phyloP scores from a whole-genome alignment of 495 filamentous ascomycete genomes.

The Cercophora sp. region DNA sequence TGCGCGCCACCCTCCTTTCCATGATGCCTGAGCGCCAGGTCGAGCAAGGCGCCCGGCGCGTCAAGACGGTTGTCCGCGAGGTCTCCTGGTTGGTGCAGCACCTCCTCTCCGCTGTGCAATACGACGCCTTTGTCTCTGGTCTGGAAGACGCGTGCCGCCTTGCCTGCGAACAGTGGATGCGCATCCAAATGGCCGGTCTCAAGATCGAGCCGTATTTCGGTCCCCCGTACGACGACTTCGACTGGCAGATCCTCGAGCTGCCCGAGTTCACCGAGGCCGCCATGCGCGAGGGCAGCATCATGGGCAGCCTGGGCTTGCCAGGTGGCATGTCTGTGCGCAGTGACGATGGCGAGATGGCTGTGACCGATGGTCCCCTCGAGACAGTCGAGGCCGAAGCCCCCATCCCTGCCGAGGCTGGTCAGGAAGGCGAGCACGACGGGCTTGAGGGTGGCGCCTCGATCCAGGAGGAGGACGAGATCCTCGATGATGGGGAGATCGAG shows the following conservation, averaged over 20 bases:
- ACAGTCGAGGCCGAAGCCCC: slow-evolving; percentile 14
- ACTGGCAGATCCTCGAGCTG: slow-evolving; percentile 36
- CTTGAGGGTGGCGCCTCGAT: slow-evolving; percentile 5
- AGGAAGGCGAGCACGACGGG: neutral
- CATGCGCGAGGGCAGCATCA: slow-evolving; percentile 7
- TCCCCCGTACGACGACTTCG: slow-evolving; percentile 37
- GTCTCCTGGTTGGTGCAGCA: slow-evolving; percentile 38
- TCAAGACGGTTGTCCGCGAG: slow-evolving; percentile 35
- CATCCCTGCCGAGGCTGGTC: neutral
- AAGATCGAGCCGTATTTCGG: slow-evolving; percentile 40
- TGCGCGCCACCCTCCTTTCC: slow-evolving; percentile 26
- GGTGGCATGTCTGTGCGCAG: neutral
- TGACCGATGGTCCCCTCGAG: slow-evolving; percentile 20
- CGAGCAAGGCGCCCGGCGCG: slow-evolving; percentile 27
- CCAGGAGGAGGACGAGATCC: slow-evolving; percentile 1
- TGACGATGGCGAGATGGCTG: slow-evolving; percentile 8
- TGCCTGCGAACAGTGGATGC: slow-evolving; percentile 34
- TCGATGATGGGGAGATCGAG: slow-evolving; percentile 28
- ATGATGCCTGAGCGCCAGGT: slow-evolving; percentile 30
- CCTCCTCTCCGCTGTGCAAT: slow-evolving; percentile 29
- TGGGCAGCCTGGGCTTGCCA: neutral
- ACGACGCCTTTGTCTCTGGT: slow-evolving; percentile 30
- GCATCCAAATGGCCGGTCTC: slow-evolving; percentile 31
- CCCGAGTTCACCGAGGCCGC: slow-evolving; percentile 28
- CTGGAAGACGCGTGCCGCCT: slow-evolving; percentile 31